Conservation (phyloP, 768 basidiomycete species). For the Kondoa malvinella region DNA sequence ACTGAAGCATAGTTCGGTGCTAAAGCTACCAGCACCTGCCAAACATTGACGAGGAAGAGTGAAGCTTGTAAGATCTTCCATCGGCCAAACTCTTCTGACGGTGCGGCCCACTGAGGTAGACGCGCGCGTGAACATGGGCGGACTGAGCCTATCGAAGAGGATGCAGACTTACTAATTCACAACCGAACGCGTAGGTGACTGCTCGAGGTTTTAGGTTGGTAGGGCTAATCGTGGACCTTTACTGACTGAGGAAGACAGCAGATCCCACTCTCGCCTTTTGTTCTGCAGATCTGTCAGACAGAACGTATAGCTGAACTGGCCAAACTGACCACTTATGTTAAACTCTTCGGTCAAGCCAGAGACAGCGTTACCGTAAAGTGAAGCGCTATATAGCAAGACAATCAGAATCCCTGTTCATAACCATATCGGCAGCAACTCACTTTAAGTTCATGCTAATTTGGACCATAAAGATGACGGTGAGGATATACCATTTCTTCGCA, state of each 20-base stretch:
- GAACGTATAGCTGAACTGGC: slow-evolving; percentile 27
- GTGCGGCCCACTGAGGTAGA: slow-evolving; percentile 28
- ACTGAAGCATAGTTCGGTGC: slow-evolving; percentile 27
- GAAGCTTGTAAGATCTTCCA: slow-evolving; percentile 26
- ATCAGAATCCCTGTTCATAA: not conserved
- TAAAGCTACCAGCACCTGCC: slow-evolving; percentile 27
- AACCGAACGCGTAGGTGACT: slow-evolving; percentile 4
- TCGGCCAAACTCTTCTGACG: slow-evolving; percentile 28
- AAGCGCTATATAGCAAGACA: slow-evolving; percentile 23
- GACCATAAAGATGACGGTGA: slow-evolving; percentile 28
- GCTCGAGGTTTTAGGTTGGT: not conserved
- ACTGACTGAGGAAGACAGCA: not conserved
- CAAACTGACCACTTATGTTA: slow-evolving; percentile 25
- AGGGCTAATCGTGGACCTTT: not conserved
- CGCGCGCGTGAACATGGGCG: slow-evolving; percentile 2
- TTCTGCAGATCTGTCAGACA: not conserved
- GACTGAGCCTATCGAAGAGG: not conserved
- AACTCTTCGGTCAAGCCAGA: slow-evolving; percentile 25
- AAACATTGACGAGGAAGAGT: slow-evolving; percentile 30
- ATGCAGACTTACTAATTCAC: slow-evolving; percentile 10
- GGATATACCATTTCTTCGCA: slow-evolving; percentile 27
- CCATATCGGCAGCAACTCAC: not conserved
- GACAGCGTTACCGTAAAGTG: slow-evolving; percentile 29
- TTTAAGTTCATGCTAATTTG: slow-evolving; percentile 26
- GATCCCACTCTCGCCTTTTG: not conserved